Percentiles rank a stretch among this genome's conserved stretches.
Evolutionary conservation across 2,329 filamentous ascomycete genomes (phyloP).

Genomic region (Byssothecium circinans): DNA sequence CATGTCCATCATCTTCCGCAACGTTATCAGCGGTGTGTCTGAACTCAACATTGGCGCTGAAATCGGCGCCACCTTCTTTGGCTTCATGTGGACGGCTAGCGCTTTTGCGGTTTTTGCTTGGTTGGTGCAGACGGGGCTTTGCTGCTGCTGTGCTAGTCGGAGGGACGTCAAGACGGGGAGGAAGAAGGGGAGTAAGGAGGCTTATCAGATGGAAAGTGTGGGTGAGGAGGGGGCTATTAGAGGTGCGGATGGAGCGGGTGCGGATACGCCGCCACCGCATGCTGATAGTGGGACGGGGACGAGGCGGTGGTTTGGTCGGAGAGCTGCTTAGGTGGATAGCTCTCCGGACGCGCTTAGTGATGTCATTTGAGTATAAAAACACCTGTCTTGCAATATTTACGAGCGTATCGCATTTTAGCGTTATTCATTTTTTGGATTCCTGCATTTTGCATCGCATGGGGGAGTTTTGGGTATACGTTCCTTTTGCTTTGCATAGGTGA

Average conservation of each 20-base stretch:
- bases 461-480: too few species aligned
- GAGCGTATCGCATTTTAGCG: too few species aligned
- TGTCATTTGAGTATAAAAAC: neutral
- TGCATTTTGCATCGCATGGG: too few species aligned
- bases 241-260: slow-evolving; percentile 1
- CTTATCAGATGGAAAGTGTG: slow-evolving; percentile 26
- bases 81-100: slow-evolving; percentile 85
- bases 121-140: slow-evolving; percentile 70
- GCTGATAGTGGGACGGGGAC: slow-evolving; percentile 11
- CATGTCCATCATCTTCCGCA: slow-evolving; percentile 79
- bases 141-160: slow-evolving; percentile 71
- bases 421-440: too few species aligned
- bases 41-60: slow-evolving; percentile 75
- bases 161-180: slow-evolving; percentile 55
- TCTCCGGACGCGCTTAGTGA: neutral
- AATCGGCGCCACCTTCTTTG: slow-evolving; percentile 75
- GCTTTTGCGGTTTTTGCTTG: slow-evolving; percentile 69
- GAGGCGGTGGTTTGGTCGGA: slow-evolving; percentile 19
- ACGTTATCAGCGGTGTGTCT: slow-evolving; percentile 69
- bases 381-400: too few species aligned
- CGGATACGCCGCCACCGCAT: neutral
- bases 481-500: neutral
- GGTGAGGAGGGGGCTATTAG: neutral
- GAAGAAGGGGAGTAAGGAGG: slow-evolving; percentile 48
- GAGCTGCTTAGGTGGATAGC: slow-evolving; percentile 9